Evolutionary conservation across 345 rosid species (phyloP), one percentile per base, ranked within the genome.

Genomic region (Clausena lansium): DNA sequence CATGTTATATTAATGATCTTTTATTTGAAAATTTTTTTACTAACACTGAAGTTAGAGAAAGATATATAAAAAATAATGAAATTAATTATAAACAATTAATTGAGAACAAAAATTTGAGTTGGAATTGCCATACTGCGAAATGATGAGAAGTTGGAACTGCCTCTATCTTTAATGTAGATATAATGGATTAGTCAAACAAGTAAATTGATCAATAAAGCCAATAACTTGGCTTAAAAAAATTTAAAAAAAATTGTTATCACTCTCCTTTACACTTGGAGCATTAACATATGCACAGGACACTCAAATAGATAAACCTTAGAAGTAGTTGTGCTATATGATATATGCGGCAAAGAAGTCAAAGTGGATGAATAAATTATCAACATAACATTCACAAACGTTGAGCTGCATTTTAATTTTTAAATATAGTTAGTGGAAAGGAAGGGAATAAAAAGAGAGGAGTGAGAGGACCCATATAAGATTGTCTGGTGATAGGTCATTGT

Each of bases 341-440:
- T 62, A 28, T 36, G 28, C 14, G 28, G 2, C 11, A 35, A 32
- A 41, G 24, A 66, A 57, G 68, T 73, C 74, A 66, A 67, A 54
- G 38, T 9, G 19, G 41, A 27, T 73, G 58, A 73, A 57, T 14
- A 72, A 78, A 52, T 78, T 68, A 47, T 54, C 27, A 3, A 70
- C 9, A 36, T 15, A 6, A 4, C 1, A 19, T 52, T 52, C 20
- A 15, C 57, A 52, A 52, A 0, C 27, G 3, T 33, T 38, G 25
- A 65, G 20, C 61, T 24, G 54, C 55, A 63, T n/a, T 50, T 50
- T 52, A 55, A 63, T 11, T 13, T 45, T 45, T 45, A 45, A 41
- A 45, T 45, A 15, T 30, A 32, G 22, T 30, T 52, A 38, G 82
- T 70, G 79, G 66, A 60, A 70, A 35, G 73, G 36, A 47, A 75